Percentiles rank a stretch among this genome's conserved stretches.
Evolutionary conservation across 306 rosid genomes (phyloP).

Genomic region (Ormosia semicastrata): DNA sequence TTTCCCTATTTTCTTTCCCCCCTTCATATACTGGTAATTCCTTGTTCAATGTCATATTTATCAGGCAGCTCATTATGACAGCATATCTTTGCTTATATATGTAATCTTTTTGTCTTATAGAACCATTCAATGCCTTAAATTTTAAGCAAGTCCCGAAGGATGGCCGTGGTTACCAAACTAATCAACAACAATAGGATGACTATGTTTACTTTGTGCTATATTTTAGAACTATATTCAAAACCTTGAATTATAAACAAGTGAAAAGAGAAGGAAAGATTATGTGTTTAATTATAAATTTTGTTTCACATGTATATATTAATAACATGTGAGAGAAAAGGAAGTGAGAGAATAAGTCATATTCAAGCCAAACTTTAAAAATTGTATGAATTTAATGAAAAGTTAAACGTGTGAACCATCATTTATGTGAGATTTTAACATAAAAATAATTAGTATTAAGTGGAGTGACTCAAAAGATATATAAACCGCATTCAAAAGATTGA

Average conservation of each 20-base stretch:
- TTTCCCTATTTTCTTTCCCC: background rate
- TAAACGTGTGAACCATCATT: too few relatives aligned
- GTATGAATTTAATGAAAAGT: too few relatives aligned
- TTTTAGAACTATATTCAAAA: background rate
- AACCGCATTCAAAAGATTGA: too few relatives aligned
- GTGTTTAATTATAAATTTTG: background rate
- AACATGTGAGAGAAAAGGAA: too few relatives aligned
- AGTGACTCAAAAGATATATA: too few relatives aligned
- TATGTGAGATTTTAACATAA: too few relatives aligned
- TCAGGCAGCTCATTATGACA: background rate
- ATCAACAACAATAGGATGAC: background rate
- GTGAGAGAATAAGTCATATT: too few relatives aligned
- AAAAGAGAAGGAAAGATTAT: background rate
- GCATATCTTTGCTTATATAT: background rate
- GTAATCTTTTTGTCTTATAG: background rate
- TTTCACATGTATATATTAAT: too few relatives aligned
- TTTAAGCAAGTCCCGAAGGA: background rate
- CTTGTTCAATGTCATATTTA: background rate
- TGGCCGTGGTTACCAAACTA: background rate
- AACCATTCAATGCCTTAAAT: background rate
- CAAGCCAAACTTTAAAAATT: too few relatives aligned
- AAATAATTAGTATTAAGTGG: too few relatives aligned
- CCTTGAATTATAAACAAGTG: background rate
- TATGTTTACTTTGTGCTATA: background rate
- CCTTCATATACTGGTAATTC: background rate